These are phyloP conservation scores for Zoysia pacifica DNA, from an alignment of 176 grass and related monocot species.

Conservation along the genomic window DNA sequence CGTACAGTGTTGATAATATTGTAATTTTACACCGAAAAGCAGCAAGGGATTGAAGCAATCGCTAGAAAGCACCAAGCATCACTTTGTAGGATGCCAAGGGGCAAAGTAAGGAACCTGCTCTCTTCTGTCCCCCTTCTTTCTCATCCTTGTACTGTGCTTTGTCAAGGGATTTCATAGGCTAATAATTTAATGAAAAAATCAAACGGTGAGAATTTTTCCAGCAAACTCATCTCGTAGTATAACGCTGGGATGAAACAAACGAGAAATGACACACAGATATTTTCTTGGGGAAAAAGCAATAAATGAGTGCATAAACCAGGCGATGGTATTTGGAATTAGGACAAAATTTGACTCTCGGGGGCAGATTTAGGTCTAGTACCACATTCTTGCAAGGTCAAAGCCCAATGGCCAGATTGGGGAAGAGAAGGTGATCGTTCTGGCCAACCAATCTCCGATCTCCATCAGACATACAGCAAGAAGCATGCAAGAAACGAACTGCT, in stretches of 20 bases:
- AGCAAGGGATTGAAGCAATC: slow-evolving; percentile 30
- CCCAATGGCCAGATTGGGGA: slow-evolving; percentile 1
- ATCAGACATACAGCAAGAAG: neutral
- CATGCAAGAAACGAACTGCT: neutral
- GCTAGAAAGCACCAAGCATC: slow-evolving; percentile 43
- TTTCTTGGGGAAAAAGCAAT: slow-evolving; percentile 13
- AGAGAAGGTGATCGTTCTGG: neutral
- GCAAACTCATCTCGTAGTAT: neutral
- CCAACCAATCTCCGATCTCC: neutral
- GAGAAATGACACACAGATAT: slow-evolving; percentile 21
- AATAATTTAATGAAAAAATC: slow-evolving; percentile 32
- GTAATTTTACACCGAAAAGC: slow-evolving; percentile 35
- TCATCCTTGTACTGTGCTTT: neutral
- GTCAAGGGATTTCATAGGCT: slow-evolving; percentile 31
- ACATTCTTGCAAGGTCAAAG: slow-evolving; percentile 21
- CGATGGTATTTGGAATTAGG: slow-evolving; percentile 10
- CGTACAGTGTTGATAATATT: slow-evolving; percentile 3
- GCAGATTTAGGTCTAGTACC: slow-evolving; percentile 12
- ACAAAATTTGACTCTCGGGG: slow-evolving; percentile 4
- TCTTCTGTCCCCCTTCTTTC: slow-evolving; percentile 23
- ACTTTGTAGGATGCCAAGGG: slow-evolving; percentile 47
- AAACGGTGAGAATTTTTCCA: slow-evolving; percentile 9
- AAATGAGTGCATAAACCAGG: slow-evolving; percentile 1
- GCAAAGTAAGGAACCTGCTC: slow-evolving; percentile 54
- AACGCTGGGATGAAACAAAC: slow-evolving; percentile 11